These are phyloP conservation scores for Eugenia klotzschiana DNA, from an alignment of 441 rosid species.

Conservation along the genomic window DNA sequence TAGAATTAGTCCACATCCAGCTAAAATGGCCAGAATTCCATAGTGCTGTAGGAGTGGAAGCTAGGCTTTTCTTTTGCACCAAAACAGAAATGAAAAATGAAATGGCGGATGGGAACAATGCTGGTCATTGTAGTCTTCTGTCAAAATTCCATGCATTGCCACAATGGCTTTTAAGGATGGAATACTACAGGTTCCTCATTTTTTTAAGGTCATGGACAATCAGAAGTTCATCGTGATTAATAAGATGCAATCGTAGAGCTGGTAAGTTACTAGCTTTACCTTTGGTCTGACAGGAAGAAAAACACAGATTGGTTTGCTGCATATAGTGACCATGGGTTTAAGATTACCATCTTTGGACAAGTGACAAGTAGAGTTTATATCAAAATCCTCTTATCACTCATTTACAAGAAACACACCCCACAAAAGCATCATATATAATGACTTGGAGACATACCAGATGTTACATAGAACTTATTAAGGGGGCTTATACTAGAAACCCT, in stretches of 20 bases:
- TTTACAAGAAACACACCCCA: neutral
- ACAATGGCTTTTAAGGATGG: neutral
- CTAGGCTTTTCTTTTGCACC: neutral
- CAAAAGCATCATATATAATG: neutral
- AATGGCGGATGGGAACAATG: neutral
- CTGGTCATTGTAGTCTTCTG: neutral
- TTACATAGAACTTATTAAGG: neutral
- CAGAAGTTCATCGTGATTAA: neutral
- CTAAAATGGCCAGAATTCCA: neutral
- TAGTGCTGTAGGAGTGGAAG: neutral
- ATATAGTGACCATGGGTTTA: neutral
- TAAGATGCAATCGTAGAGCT: neutral
- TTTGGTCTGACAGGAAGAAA: constrained; percentile 12
- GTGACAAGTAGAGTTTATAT: neutral
- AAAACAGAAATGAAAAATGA: neutral
- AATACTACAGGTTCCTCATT: neutral
- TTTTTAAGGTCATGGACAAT: neutral
- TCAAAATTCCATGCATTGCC: neutral
- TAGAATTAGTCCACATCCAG: neutral
- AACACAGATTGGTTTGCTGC: neutral
- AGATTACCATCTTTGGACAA: neutral
- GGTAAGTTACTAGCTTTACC: neutral
- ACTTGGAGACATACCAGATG: neutral
- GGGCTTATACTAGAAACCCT: neutral
- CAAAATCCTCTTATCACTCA: neutral